A percentile compares a stretch with the other conserved stretches of the same genome.
Evolutionary conservation across 768 basidiomycete genomes (phyloP).

Genomic region (Psilocybe cubensis): DNA sequence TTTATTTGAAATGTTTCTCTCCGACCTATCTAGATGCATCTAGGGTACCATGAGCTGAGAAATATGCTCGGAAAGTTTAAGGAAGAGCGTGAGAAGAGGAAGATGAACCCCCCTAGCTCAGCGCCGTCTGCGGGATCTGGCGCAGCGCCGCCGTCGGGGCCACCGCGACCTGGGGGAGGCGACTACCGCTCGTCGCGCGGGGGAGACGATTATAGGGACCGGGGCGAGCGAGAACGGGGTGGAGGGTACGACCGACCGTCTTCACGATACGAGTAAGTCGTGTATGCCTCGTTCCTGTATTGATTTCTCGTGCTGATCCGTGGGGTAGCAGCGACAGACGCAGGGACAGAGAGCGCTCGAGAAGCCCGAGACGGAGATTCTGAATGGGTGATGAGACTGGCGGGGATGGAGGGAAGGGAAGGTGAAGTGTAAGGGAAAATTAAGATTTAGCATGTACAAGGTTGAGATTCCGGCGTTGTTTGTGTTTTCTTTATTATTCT

Average conservation of each 20-base stretch:
- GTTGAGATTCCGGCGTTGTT: no score
- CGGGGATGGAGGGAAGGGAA: no score
- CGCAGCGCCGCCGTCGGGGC: constrained; percentile 39
- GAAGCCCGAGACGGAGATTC: constrained; percentile 70
- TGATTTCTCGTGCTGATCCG: constrained; percentile 32
- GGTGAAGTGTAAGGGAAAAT: neutral
- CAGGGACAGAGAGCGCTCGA: constrained; percentile 72
- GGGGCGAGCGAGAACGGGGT: constrained; percentile 59
- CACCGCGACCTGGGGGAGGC: constrained; percentile 41
- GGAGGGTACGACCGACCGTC: constrained; percentile 71
- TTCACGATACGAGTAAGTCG: constrained; percentile 75
- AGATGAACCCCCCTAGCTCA: constrained; percentile 52
- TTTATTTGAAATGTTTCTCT: constrained; percentile 12
- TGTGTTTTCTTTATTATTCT: constrained; percentile 1
- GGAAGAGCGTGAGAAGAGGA: constrained; percentile 87
- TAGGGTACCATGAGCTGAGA: constrained; percentile 97
- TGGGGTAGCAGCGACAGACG: constrained; percentile 65
- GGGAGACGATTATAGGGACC: constrained; percentile 65
- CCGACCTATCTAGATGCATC: constrained; percentile 86
- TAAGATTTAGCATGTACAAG: constrained; percentile 15
- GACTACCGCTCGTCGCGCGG: constrained; percentile 48
- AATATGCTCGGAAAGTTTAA: constrained; percentile 91
- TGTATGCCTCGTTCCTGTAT: constrained; percentile 7
- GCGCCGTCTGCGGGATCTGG: constrained; percentile 37
- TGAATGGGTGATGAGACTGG: no score